Evolutionary conservation across 306 rosid species (phyloP), one percentile per base, ranked within the genome.

Genomic region (Prunus davidiana): DNA sequence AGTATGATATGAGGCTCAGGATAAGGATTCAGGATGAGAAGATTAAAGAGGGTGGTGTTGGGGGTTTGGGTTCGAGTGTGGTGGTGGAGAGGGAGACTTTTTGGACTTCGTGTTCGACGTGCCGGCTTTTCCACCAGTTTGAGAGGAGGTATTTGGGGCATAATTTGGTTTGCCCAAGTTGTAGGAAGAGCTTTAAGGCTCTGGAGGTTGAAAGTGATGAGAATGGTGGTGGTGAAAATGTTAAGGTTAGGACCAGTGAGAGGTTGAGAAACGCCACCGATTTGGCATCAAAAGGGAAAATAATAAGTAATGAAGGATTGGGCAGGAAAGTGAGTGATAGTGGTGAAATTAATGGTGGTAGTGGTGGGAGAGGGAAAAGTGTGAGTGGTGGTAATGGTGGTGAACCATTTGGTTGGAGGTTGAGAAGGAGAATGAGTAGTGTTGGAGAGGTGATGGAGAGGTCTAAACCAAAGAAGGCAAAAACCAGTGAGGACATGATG

Each of bases 31-130:
- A 88, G 85, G 85, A 88, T 41, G 89, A 84, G 77, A 80, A 83
- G 49, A 79, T 69, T 2, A 76, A 43, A 69, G 82, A 71, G 52
- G 52, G 76, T 12, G 50, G 43, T 46, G 68, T 34, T 60, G 43
- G 71, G 45, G 49, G 64, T 43, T 61, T 27, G 52, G 16, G 88
- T 24, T 56, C 19, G 58, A 78, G 41, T 25, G 19, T 65, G 64
- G 65, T 54, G 27, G 66, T 50, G 57, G 71, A 52, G 52, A 47
- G 45, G 4, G 89, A 64, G 46, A 89, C 98, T 9, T 94, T 92
- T 77, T 92, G 97, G 97, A 94, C 96, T 2, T 85, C 89, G 1
- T 94, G 97, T 60, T 82, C 86, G 12, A 88, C 86, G 56, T 94
- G 98, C 76, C 85, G 85, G 64, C 84, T 92, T 55, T 69, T 89